Evolutionary conservation across 176 grass and related monocot genomes (phyloP), one percentile per base, ranked within the genome.

Genomic region (Thinopyrum elongatum): DNA sequence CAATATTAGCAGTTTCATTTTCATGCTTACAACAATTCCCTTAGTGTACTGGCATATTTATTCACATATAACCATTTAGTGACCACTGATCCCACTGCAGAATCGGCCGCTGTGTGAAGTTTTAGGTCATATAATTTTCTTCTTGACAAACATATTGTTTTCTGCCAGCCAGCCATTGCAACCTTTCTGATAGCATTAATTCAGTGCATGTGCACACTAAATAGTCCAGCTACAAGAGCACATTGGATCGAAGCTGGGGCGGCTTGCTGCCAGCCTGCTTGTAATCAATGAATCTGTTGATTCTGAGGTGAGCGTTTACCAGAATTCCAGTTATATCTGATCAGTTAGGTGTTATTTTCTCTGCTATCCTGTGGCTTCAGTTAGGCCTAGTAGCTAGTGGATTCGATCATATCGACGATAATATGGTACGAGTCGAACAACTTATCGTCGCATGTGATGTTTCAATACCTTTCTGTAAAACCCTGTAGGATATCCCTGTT

Each of bases 381-480:
- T 89, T 70, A 53, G 70, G 78, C 67, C 49, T 72, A 70, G 21
- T 51, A 63, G 71, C 80, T 66, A 83, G 58, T 70, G 21, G 30
- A 10, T 83, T 83, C 6, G 22, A 60, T 57, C 84, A 80, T n/a
- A 67, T 28, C 31, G 29, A 29, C 39, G 58, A 46, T 79, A 76
- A 60, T 22, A 77, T 33, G 53, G 19, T 82, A 51, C 0, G 60
- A 38, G 29, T 78, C 84, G 65, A 79, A 63, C 23, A 83, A 36
- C 34, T 60, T 87, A 76, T 91, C 44, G n/a, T 80, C 44, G 66
- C 77, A 74, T 31, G 74, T 66, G 74, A 49, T 74, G 1, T 49
- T 74, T 74, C 9, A 87, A 87, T 46, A 81, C 47, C 81, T 62
- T 81, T 87, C 74, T 67, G 42, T 47, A 62, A 73, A 67, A 80